Evolutionary conservation across 495 filamentous ascomycete genomes (phyloP), one percentile per base, ranked within the genome.

Genomic region (Aspergillus saccharolyticus): DNA sequence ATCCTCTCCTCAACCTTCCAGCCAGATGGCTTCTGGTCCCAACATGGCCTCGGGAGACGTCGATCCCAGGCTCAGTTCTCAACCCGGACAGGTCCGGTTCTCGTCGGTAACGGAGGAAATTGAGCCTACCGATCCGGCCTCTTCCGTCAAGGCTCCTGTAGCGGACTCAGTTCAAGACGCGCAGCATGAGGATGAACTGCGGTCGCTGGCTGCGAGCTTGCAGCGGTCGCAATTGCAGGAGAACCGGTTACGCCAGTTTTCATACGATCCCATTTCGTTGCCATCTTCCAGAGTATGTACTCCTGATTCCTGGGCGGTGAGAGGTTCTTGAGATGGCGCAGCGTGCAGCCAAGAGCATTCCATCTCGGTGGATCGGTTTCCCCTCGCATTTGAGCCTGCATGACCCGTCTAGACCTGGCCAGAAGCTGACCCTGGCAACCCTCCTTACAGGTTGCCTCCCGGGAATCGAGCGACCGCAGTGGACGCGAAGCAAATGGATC

Each of bases 231-330:
- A 86, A 65, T 77, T 94, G 56, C 91, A 96, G 70, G 85, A 89
- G 63, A 80, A 83, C 24, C 84, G 91, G n/a, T 83, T 92, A 72
- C 87, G 85, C 59, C 88, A 90, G 63, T 96, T 89, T 68, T 83
- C 83, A 5, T 96, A 91, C 69, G 91, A 96, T 62, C 85, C 91
- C 21, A 81, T 95, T 44, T 96, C 91, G 42, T 74, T 96, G 33
- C 91, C 91, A n/a, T 76, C 84, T 22, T 95, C 90, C 28, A 83
- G 89, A 74, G 91, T 93, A 84, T 67, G 89, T 82, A 58, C 57
- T 17, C 50, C 19, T 2, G 44, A 28, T 20, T 17, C 16, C 24
- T 51, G 20, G 22, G 18, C 18, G 20, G 15, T 28, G 9, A 16
- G 9, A 6, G 24, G 28, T 50, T n/a, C 14, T 24, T 30, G 47